Conservation (phyloP, 768 basidiomycete genomes). For the Boletus bicolor region DNA sequence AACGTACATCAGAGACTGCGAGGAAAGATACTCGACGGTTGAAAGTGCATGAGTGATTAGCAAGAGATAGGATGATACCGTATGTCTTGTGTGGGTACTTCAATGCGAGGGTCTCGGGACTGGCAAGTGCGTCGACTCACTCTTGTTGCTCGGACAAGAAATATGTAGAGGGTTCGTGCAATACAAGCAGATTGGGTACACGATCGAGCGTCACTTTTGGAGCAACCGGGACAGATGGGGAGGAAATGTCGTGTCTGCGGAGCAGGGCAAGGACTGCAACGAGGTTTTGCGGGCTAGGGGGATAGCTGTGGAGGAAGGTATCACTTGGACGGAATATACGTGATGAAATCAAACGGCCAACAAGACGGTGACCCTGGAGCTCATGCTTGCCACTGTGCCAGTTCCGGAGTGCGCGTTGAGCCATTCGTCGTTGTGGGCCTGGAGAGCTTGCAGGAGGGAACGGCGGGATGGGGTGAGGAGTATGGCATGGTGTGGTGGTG, state of each 20-base stretch:
- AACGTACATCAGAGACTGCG: slow-evolving; percentile 21
- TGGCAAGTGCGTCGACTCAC: slow-evolving; percentile 14
- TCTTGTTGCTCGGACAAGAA: slow-evolving; percentile 34
- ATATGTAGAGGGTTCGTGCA: slow-evolving; percentile 60
- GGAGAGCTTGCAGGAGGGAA: slow-evolving; percentile 41
- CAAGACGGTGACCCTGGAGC: slow-evolving; percentile 53
- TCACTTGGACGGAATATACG: slow-evolving; percentile 6
- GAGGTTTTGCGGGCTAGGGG: slow-evolving; percentile 57
- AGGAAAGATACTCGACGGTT: slow-evolving; percentile 36
- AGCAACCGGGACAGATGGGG: slow-evolving; percentile 21
- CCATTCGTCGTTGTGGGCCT: slow-evolving; percentile 50
- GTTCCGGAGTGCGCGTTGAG: slow-evolving; percentile 33
- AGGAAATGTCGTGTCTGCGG: slow-evolving; percentile 28
- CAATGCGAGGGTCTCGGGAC: background rate
- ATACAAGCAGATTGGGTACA: slow-evolving; percentile 51
- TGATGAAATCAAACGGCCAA: slow-evolving; percentile 33
- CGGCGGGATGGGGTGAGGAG: slow-evolving; percentile 54
- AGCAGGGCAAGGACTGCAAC: slow-evolving; percentile 50
- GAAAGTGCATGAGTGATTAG: slow-evolving; percentile 48
- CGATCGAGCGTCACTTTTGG: slow-evolving; percentile 35
- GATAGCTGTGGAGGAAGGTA: slow-evolving; percentile 47
- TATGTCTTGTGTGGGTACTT: slow-evolving; percentile 24
- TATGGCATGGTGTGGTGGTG: slow-evolving; percentile 37
- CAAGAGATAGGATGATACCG: slow-evolving; percentile 50
- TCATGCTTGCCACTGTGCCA: slow-evolving; percentile 36